phyloP scores from a whole-genome alignment of 2,329 filamentous ascomycete species.

The Fusarium tanahbumbuense region DNA sequence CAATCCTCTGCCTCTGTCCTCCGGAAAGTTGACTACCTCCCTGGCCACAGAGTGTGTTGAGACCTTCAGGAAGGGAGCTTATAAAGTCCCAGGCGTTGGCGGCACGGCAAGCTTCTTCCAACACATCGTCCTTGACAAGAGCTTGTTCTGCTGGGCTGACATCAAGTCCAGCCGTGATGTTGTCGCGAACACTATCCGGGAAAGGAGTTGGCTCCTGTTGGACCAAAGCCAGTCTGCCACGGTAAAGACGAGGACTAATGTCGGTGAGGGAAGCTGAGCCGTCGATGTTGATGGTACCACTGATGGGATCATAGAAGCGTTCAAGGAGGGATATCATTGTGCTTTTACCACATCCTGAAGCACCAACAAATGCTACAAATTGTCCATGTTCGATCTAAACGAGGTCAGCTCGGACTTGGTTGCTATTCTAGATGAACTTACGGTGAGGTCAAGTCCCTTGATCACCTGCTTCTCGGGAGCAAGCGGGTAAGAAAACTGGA shows the following conservation, averaged over 20 bases:
- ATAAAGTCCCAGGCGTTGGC: conserved; percentile 63
- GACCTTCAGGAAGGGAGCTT: conserved; percentile 55
- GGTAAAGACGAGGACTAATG: conserved; percentile 62
- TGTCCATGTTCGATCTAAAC: conserved; percentile 55
- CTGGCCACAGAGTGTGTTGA: conserved; percentile 70
- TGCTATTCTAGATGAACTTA: neutral
- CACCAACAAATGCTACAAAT: conserved; percentile 65
- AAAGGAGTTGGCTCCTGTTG: conserved; percentile 75
- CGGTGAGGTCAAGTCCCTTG: conserved; percentile 51
- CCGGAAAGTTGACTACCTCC: conserved; percentile 74
- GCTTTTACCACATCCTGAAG: conserved; percentile 67
- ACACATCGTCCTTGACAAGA: conserved; percentile 51
- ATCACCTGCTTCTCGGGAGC: conserved; percentile 55
- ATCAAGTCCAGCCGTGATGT: conserved; percentile 64
- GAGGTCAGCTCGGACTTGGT: neutral
- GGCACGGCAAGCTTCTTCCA: conserved; percentile 55
- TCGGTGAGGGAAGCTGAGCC: conserved; percentile 52
- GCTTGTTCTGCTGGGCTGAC: neutral
- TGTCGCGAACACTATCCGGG: conserved; percentile 84
- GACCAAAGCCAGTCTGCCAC: conserved; percentile 64
- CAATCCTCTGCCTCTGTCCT: conserved; percentile 74
- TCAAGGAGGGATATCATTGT: conserved; percentile 67
- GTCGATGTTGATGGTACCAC: conserved; percentile 42
- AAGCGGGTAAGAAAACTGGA: conserved; percentile 73
- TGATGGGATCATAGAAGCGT: conserved; percentile 56